Base-by-base conservation (phyloP, 2,329 filamentous ascomycete genomes). In the Ophiocordyceps australis region DNA sequence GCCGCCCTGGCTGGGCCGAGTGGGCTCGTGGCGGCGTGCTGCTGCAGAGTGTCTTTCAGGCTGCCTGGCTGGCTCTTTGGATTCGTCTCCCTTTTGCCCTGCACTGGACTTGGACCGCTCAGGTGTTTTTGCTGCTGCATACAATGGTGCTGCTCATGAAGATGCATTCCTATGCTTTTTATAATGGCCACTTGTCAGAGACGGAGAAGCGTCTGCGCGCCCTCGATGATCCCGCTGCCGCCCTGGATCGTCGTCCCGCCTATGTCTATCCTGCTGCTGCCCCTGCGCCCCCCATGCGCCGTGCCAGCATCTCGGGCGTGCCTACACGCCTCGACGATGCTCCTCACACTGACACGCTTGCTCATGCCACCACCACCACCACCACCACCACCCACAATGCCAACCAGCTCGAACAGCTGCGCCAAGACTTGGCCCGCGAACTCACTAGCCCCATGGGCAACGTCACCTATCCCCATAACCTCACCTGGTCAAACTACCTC, bases 161-260 rank as follows among this genome's bases (percentile, higher is more conserved):
- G 60, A 89, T 95, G 72, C 89, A 98, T 49, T 94, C 85, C 5
- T 98, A 93, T 44, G 79, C 82, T 14, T 98, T 95, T 50, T 98
- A 98, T 57, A 95, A 94, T 41, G 89, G 89, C 9, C 89, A 98
- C 49, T 61, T 98, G 11, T 80, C 77, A 37, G 81, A 89, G 47
- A 91, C 82, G 0, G 70, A 91, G 47, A 74, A 76, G 43, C 74
- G 82, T 9, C 62, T 98, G 9, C 69, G 67, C 29, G 71, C 71
- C 21, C 72, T 98, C 18, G 89, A 98, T 48, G 54, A 67, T 29
- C 82, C 83, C 3, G 66, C 68, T 7, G 37, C 37, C 10, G 37
- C 35, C 5, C n/a, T n/a, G n/a, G 74, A 74, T 26, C 69, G 70
- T 38, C 66, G 62, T 4, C 74, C 76, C 2, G 78, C 73, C 10